phyloP scores from a whole-genome alignment of 1,284 basidiomycete genomes.

The Lentinula novae-zelandiae region DNA sequence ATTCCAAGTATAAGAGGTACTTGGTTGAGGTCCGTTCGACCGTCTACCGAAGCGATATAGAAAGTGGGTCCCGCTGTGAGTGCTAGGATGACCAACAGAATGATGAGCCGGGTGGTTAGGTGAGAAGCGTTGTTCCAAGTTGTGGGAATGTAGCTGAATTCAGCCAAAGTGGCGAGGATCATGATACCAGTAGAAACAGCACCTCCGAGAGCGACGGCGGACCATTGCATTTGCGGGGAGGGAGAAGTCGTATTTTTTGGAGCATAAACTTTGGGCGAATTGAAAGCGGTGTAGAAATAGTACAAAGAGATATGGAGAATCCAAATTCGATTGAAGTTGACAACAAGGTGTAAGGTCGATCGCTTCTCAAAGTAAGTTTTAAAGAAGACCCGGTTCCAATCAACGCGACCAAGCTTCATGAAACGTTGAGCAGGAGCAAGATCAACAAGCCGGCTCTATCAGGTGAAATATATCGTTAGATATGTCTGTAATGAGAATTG shows the following conservation, averaged over 20 bases:
- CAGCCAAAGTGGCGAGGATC: conserved; percentile 87
- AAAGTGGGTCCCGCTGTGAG: conserved; percentile 88
- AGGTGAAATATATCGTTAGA: conserved; percentile 3
- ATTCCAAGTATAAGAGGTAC: conserved; percentile 84
- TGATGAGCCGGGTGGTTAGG: conserved; percentile 82
- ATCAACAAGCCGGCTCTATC: conserved; percentile 85
- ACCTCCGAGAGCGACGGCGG: conserved; percentile 88
- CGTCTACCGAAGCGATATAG: conserved; percentile 83
- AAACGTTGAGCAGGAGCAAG: conserved; percentile 87
- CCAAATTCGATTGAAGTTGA: conserved; percentile 98
- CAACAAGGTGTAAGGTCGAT: conserved; percentile 86
- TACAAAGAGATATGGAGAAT: conserved; percentile 88
- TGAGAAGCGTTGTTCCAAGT: conserved; percentile 98
- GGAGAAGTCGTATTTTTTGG: conserved; percentile 55
- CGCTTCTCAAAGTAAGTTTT: conserved; percentile 97
- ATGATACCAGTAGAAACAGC: conserved; percentile 88
- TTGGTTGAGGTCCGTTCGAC: conserved; percentile 43
- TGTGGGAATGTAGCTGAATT: conserved; percentile 95
- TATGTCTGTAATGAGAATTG: conserved; percentile 1
- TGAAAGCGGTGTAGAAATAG: conserved; percentile 95
- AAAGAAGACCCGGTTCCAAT: conserved; percentile 93
- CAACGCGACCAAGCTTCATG: conserved; percentile 85
- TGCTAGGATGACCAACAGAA: conserved; percentile 83
- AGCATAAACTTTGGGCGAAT: conserved; percentile 91
- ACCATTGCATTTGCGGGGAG: conserved; percentile 85